Evolutionary conservation across 352 stramenopile species (phyloP).

Genomic region (Elongisporangium undulatum): DNA sequence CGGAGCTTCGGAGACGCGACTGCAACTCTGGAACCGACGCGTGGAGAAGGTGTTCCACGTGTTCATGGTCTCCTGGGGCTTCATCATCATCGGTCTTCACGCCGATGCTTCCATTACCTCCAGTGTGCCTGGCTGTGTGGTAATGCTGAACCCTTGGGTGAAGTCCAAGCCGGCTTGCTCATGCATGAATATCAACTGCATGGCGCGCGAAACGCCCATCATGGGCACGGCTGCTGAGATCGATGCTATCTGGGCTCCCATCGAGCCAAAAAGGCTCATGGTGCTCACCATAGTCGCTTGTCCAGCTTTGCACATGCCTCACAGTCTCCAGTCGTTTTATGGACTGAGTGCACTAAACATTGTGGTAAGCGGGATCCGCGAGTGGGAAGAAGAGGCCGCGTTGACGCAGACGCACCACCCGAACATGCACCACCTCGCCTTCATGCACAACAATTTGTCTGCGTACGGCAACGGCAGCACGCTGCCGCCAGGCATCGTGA

Average conservation of each 20-base stretch:
- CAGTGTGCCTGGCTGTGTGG: background rate
- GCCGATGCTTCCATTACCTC: background rate
- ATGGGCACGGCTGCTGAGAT: background rate
- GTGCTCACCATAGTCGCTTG: conserved; percentile 19
- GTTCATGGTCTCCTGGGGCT: background rate
- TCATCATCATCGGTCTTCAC: conserved; percentile 1
- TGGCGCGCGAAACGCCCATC: conserved; percentile 16
- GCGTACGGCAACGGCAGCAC: too few species aligned
- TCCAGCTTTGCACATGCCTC: conserved; percentile 9
- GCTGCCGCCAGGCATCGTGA: conserved; percentile 4
- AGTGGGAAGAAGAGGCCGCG: conserved; percentile 9
- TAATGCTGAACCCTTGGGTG: conserved; percentile 8
- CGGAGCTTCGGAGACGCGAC: conserved; percentile 3
- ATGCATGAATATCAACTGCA: conserved; percentile 12
- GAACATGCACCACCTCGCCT: conserved; percentile 11
- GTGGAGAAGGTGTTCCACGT: background rate
- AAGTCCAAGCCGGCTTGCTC: conserved; percentile 5
- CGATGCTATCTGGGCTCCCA: background rate
- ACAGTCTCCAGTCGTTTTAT: conserved; percentile 9
- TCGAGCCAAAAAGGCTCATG: conserved; percentile 13
- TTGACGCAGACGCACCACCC: conserved; percentile 3
- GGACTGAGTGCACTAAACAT: conserved; percentile 19
- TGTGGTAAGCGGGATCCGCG: conserved; percentile 13
- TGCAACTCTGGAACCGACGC: background rate
- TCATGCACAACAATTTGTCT: conserved; percentile 14